phyloP scores from a whole-genome alignment of 257 asterid species.

The Agastache rugosa region DNA sequence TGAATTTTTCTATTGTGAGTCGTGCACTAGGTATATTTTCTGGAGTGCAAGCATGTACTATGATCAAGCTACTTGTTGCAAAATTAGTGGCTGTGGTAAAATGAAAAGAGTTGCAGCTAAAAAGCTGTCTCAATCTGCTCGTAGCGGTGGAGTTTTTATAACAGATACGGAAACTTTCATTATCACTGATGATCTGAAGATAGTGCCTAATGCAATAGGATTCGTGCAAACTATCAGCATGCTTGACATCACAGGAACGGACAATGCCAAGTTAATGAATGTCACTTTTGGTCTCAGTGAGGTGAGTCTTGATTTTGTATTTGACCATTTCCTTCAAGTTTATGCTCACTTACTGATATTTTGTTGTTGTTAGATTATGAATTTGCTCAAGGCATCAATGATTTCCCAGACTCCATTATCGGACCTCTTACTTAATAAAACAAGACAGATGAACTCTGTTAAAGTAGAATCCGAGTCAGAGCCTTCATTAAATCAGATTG shows the following conservation, averaged over 20 bases:
- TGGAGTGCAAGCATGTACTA: too few relatives aligned
- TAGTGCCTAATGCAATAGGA: conserved; percentile 19
- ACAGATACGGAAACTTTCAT: too few relatives aligned
- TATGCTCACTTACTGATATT: background rate
- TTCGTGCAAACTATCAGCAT: background rate
- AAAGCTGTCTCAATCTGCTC: too few relatives aligned
- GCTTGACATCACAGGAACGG: conserved; percentile 21
- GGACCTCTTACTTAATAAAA: conserved; percentile 21
- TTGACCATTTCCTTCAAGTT: too few relatives aligned
- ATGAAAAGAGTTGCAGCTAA: too few relatives aligned
- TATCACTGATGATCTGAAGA: conserved; percentile 16
- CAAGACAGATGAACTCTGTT: background rate
- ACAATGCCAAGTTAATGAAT: conserved; percentile 19
- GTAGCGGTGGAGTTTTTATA: too few relatives aligned
- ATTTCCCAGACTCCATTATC: conserved; percentile 31
- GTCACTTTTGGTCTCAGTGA: conserved; percentile 28
- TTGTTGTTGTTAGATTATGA: conserved; percentile 21
- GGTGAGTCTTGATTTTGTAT: conserved; percentile 6
- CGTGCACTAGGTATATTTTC: too few relatives aligned
- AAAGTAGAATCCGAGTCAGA: background rate
- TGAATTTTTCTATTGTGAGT: too few relatives aligned
- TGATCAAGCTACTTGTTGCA: too few relatives aligned
- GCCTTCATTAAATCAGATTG: background rate
- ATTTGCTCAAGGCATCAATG: conserved; percentile 31
- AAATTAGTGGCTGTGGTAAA: too few relatives aligned